Evolutionary conservation across 2,329 filamentous ascomycete species (phyloP).

Genomic region (Seiridium unicorne): DNA sequence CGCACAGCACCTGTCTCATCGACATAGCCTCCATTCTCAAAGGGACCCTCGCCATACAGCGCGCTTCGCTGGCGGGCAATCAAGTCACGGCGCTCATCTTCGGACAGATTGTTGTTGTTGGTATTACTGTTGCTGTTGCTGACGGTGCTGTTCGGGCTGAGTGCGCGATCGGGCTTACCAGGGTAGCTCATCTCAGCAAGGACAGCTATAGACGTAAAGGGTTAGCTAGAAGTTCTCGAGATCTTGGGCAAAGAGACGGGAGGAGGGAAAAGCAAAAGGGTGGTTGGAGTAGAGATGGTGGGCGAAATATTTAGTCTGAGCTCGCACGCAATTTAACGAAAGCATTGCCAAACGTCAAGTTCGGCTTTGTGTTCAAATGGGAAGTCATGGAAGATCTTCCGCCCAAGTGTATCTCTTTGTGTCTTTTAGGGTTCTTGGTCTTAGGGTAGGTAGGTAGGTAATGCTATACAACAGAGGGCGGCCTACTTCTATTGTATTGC

Average conservation of each 20-base stretch:
- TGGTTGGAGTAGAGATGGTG: background rate
- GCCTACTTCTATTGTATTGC: constrained; percentile 99
- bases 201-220: constrained; percentile 42
- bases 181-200: constrained; percentile 43
- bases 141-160: constrained; percentile 68
- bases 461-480: constrained; percentile 72
- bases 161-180: constrained; percentile 80
- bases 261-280: background rate
- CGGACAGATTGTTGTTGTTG: constrained; percentile 58
- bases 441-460: constrained; percentile 3
- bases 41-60: constrained; percentile 76
- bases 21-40: constrained; percentile 64
- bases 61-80: constrained; percentile 95
- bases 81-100: constrained; percentile 93
- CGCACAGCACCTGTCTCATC: constrained; percentile 67
- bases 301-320: background rate
- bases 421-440: background rate
- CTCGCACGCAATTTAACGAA: constrained; percentile 4
- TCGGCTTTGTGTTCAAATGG: background rate
- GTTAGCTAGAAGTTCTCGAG: constrained; percentile 22
- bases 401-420: background rate
- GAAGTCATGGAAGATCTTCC: background rate
- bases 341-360: constrained; percentile 2
- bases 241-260: background rate
- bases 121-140: background rate